phyloP scores from a whole-genome alignment of 805 yeast genomes.

The Yamadazyma nakazawae region DNA sequence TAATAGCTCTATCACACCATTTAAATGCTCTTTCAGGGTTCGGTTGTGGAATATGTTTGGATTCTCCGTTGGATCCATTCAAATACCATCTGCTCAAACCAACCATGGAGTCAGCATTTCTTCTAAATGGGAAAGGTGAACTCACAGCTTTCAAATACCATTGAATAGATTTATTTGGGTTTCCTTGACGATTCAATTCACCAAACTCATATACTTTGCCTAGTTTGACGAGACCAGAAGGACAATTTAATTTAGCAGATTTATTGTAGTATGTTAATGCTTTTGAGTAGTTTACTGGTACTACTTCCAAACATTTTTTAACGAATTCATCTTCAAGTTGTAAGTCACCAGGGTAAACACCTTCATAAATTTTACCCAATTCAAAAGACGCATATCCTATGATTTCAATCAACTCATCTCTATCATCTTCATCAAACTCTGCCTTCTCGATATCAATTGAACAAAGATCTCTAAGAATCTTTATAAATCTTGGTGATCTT shows the following conservation, averaged over 20 bases:
- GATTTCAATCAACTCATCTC: conserved; percentile 39
- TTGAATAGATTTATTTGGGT: conserved; percentile 41
- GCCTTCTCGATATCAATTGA: conserved; percentile 31
- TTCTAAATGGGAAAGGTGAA: conserved; percentile 35
- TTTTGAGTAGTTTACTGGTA: conserved; percentile 43
- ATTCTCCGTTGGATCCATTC: conserved; percentile 30
- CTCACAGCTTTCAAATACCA: conserved; percentile 43
- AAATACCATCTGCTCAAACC: conserved; percentile 43
- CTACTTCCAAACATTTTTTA: conserved; percentile 28
- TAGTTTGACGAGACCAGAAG: conserved; percentile 39
- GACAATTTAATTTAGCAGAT: conserved; percentile 38
- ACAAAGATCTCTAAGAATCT: conserved; percentile 35
- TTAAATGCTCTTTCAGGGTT: conserved; percentile 35
- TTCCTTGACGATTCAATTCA: conserved; percentile 37
- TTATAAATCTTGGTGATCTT: conserved; percentile 34
- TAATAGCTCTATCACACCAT: conserved; percentile 44
- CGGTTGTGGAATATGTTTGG: conserved; percentile 35
- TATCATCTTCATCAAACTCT: conserved; percentile 36
- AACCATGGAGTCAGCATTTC: conserved; percentile 45
- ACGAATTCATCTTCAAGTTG: conserved; percentile 35
- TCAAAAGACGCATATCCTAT: conserved; percentile 41
- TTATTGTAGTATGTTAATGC: conserved; percentile 40
- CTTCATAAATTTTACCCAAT: conserved; percentile 42
- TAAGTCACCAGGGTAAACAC: conserved; percentile 43
- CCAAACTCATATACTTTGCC: conserved; percentile 43